phyloP scores from a whole-genome alignment of 352 stramenopile genomes.

The Phytophthora colocasiae region DNA sequence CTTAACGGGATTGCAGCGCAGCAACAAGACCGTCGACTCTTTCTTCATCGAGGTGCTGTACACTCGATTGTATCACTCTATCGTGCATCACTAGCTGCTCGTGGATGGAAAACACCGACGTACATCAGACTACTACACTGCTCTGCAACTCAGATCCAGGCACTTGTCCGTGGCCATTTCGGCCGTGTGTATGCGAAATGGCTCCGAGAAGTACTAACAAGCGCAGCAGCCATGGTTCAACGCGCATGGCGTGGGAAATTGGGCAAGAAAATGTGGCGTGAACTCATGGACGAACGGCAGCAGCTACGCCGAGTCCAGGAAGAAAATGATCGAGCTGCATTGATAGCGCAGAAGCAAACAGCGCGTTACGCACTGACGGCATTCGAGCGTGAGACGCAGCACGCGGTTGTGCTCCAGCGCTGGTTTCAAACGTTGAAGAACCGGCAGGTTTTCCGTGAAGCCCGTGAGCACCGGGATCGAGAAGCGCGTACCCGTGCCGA shows the following conservation, averaged over 20 bases:
- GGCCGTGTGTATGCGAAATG: conserved; percentile 40
- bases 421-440: conserved; percentile 69
- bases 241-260: conserved; percentile 69
- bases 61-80: conserved; percentile 60
- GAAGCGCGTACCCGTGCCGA: conserved; percentile 33
- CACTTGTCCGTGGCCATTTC: conserved; percentile 61
- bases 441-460: conserved; percentile 63
- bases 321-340: conserved; percentile 64
- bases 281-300: conserved; percentile 50
- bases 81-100: conserved; percentile 45
- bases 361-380: conserved; percentile 65
- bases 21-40: conserved; percentile 32
- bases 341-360: conserved; percentile 67
- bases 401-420: conserved; percentile 61
- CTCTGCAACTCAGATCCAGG: conserved; percentile 64
- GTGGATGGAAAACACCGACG: conserved; percentile 69
- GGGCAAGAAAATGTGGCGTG: conserved; percentile 64
- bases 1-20: conserved; percentile 31
- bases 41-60: conserved; percentile 68
- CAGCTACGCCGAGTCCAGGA: conserved; percentile 57
- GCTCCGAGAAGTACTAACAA: conserved; percentile 40
- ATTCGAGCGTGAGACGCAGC: conserved; percentile 40
- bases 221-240: conserved; percentile 50
- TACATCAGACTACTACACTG: conserved; percentile 49
- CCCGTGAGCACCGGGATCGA: conserved; percentile 29